Evolutionary conservation across 108 stramenopile genomes (phyloP).

Genomic region (Fistulifera pelliculosa): DNA sequence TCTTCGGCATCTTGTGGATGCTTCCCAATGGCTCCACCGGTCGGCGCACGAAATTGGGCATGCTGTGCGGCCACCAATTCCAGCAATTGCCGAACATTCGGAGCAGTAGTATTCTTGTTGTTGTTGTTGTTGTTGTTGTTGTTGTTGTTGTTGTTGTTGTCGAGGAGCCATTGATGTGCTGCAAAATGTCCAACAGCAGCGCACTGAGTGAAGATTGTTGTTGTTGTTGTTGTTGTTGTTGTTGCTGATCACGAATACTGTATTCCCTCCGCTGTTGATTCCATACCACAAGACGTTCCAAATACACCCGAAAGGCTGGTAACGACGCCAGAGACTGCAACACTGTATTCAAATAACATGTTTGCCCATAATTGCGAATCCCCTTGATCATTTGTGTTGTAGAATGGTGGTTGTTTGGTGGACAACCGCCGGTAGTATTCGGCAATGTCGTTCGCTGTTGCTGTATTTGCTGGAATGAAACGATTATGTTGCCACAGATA

Average conservation of each 20-base stretch:
- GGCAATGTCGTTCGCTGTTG: not conserved
- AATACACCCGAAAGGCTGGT: constrained; percentile 35
- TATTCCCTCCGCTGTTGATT: too few species aligned
- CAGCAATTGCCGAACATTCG: constrained; percentile 1
- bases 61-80: not conserved
- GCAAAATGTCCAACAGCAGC: constrained; percentile 4
- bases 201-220: constrained; percentile 2
- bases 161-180: constrained; percentile 4
- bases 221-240: constrained; percentile 5
- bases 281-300: constrained; percentile 24
- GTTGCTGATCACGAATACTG: too few species aligned
- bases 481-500: too few species aligned
- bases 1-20: constrained; percentile 86
- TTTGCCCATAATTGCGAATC: constrained; percentile 67
- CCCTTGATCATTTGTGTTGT: constrained; percentile 17
- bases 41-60: constrained; percentile 5
- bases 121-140: not conserved
- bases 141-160: not conserved
- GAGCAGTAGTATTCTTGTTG: not conserved
- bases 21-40: not conserved
- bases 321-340: constrained; percentile 70
- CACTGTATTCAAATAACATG: constrained; percentile 74
- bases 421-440: not conserved
- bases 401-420: not conserved
- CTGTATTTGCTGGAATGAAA: not conserved